These are phyloP conservation scores for Xylaria sp. DNA, from an alignment of 2,329 filamentous ascomycete species.

Conservation along the genomic window DNA sequence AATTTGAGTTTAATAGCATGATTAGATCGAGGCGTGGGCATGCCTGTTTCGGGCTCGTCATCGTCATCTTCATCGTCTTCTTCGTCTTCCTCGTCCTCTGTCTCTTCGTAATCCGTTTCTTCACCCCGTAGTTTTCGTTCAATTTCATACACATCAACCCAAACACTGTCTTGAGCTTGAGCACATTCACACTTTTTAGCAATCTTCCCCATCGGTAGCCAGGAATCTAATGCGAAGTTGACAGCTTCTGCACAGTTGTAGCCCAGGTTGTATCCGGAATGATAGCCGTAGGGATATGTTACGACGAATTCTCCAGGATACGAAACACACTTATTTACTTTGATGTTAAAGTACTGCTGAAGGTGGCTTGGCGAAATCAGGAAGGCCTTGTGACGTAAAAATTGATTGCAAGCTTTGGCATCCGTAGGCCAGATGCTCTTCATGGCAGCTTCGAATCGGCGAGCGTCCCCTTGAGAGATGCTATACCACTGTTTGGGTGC, in stretches of 20 bases:
- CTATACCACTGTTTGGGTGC: slow-evolving; percentile 99
- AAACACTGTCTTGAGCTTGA: slow-evolving; percentile 94
- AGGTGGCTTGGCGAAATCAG: slow-evolving; percentile 92
- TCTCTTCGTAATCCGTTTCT: slow-evolving; percentile 84
- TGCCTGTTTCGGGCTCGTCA: slow-evolving; percentile 67
- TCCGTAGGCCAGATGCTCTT: slow-evolving; percentile 94
- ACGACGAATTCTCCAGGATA: slow-evolving; percentile 98
- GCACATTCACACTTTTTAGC: slow-evolving; percentile 98
- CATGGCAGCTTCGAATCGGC: slow-evolving; percentile 94
- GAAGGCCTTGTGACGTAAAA: slow-evolving; percentile 96
- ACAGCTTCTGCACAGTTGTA: slow-evolving; percentile 99
- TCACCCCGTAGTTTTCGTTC: slow-evolving; percentile 94
- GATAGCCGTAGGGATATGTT: slow-evolving; percentile 97
- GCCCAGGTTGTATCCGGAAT: slow-evolving; percentile 96
- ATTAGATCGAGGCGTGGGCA: slow-evolving; percentile 80
- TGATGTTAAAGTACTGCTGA: slow-evolving; percentile 89
- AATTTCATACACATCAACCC: slow-evolving; percentile 96
- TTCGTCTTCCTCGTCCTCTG: slow-evolving; percentile 74
- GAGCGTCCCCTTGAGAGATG: slow-evolving; percentile 94
- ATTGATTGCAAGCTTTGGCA: slow-evolving; percentile 94
- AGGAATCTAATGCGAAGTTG: slow-evolving; percentile 95
- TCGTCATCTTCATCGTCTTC: slow-evolving; percentile 71
- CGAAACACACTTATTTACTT: slow-evolving; percentile 94
- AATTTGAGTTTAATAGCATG: slow-evolving; percentile 74
- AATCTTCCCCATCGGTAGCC: slow-evolving; percentile 93